A percentile compares a stretch with the other conserved stretches of the same genome.
Evolutionary conservation across 2,329 filamentous ascomycete species (phyloP).

Genomic region (Endothia cerciana): DNA sequence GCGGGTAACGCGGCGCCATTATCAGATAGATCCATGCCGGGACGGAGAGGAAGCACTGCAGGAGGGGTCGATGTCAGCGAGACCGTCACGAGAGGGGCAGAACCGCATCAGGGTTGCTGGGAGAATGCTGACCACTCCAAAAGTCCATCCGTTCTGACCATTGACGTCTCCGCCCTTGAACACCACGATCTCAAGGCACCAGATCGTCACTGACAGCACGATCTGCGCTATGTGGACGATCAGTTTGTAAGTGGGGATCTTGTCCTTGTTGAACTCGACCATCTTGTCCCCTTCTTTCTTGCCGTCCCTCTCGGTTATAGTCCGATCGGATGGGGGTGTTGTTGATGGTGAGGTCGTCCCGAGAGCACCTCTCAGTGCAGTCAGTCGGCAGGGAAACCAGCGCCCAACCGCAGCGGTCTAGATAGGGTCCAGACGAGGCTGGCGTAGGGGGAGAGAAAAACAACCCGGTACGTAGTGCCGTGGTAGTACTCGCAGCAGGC

Average conservation of each 20-base stretch:
- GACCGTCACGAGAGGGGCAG: neutral
- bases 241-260: constrained; percentile 60
- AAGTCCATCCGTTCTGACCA: constrained; percentile 66
- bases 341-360: neutral
- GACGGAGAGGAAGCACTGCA: constrained; percentile 66
- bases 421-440: constrained; percentile 3
- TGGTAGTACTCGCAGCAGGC: neutral
- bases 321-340: neutral
- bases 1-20: constrained; percentile 65
- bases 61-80: constrained; percentile 24
- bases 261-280: constrained; percentile 59
- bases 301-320: neutral
- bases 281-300: constrained; percentile 34
- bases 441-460: neutral
- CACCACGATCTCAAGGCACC: constrained; percentile 63
- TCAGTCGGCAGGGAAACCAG: constrained; percentile 10
- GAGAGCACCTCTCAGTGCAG: neutral
- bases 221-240: constrained; percentile 61
- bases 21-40: constrained; percentile 68
- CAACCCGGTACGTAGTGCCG: neutral
- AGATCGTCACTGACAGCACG: constrained; percentile 57
- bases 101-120: neutral
- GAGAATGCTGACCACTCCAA: constrained; percentile 59
- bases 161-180: constrained; percentile 57
- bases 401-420: constrained; percentile 7